A percentile compares a stretch with the other conserved stretches of the same genome.
phyloP scores from a whole-genome alignment of 108 stramenopile genomes.

The Nitzschia putrida region DNA sequence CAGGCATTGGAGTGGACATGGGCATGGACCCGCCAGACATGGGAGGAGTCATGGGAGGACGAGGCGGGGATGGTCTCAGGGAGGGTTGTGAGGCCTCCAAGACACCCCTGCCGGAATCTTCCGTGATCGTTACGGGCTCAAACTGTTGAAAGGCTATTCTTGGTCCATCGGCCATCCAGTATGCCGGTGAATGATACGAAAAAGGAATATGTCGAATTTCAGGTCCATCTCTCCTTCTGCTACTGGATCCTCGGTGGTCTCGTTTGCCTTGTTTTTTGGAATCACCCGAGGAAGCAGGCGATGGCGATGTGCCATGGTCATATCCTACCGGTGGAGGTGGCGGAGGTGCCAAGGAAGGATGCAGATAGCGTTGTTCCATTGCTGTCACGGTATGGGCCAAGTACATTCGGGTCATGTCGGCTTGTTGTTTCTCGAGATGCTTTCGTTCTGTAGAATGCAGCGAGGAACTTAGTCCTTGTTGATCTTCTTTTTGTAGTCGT shows the following conservation, averaged over 20 bases:
- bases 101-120: constrained; percentile 7
- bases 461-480: background rate
- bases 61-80: background rate
- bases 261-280: background rate
- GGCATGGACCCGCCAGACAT: too few relatives aligned
- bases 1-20: too few relatives aligned
- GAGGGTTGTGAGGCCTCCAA: background rate
- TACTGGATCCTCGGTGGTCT: too few relatives aligned
- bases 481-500: background rate
- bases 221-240: constrained; percentile 2
- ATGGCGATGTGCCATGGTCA: background rate
- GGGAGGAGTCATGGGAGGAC: background rate
- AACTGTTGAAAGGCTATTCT: background rate
- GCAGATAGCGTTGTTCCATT: constrained; percentile 17
- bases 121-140: constrained; percentile 14
- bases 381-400: constrained; percentile 16
- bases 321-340: background rate
- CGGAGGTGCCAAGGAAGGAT: constrained; percentile 16
- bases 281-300: background rate
- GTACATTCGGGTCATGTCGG: constrained; percentile 1
- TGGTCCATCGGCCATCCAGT: constrained; percentile 14
- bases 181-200: constrained; percentile 3
- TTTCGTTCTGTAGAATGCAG: constrained; percentile 6
- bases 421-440: constrained; percentile 6
- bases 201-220: constrained; percentile 12